A percentile compares a stretch with the other conserved stretches of the same genome.
Evolutionary conservation across 2,329 filamentous ascomycete genomes (phyloP).

Genomic region (Colletotrichum sp.): DNA sequence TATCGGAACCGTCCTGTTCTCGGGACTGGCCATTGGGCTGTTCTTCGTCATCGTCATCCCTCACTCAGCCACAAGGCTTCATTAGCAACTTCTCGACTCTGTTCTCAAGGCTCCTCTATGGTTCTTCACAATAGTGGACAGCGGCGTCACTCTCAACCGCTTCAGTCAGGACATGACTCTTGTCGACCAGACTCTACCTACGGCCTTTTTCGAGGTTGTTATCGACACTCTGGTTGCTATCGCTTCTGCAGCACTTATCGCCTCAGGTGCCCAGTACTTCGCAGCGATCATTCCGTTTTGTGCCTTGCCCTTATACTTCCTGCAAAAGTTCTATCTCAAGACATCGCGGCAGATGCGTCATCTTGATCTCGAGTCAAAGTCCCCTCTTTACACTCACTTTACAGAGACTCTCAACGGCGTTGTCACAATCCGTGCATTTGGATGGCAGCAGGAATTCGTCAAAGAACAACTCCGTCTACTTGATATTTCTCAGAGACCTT

Average conservation of each 20-base stretch:
- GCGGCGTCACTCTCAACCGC: constrained; percentile 24
- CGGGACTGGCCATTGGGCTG: background rate
- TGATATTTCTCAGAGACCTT: constrained; percentile 59
- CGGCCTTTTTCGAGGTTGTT: constrained; percentile 24
- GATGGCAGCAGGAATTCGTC: constrained; percentile 50
- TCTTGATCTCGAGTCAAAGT: constrained; percentile 46
- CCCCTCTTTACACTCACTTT: constrained; percentile 40
- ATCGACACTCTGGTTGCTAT: constrained; percentile 23
- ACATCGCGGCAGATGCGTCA: constrained; percentile 47
- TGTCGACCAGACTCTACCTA: constrained; percentile 26
- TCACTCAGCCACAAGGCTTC: background rate
- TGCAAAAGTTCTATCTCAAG: constrained; percentile 43
- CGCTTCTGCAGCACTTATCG: constrained; percentile 12
- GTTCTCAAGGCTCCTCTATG: constrained; percentile 10
- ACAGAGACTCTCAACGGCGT: constrained; percentile 53
- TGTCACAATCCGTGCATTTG: constrained; percentile 58
- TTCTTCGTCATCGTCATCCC: constrained; percentile 10
- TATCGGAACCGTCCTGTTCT: background rate
- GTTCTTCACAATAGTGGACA: constrained; percentile 26
- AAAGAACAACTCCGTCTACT: constrained; percentile 52
- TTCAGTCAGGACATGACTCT: constrained; percentile 31
- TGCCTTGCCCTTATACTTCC: constrained; percentile 26
- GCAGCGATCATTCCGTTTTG: constrained; percentile 31
- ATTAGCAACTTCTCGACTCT: background rate
- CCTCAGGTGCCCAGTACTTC: constrained; percentile 29